A percentile compares a stretch with the other conserved stretches of the same genome.
These are phyloP conservation scores for Phytophthora europaea DNA, from an alignment of 352 stramenopile species.

Conservation along the genomic window DNA sequence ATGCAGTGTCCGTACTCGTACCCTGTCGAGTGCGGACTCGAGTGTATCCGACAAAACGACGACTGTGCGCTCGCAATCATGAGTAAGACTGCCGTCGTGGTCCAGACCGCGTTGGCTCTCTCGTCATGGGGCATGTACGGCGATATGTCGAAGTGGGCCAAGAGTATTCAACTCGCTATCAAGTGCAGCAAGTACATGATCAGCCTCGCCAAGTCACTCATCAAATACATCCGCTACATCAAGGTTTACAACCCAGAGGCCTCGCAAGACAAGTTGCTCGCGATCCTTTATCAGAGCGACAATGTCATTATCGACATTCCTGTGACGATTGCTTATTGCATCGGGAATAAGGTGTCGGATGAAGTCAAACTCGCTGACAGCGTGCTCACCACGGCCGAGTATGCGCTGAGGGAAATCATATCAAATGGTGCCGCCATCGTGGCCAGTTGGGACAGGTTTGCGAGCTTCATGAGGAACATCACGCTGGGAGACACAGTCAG, in stretches of 20 bases:
- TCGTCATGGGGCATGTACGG: constrained; percentile 39
- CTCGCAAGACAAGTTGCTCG: constrained; percentile 47
- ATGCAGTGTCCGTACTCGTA: constrained; percentile 54
- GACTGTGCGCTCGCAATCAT: constrained; percentile 45
- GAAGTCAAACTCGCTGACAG: constrained; percentile 40
- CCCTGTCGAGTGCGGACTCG: constrained; percentile 51
- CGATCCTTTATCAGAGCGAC: constrained; percentile 52
- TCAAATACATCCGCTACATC: constrained; percentile 45
- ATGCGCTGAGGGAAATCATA: constrained; percentile 46
- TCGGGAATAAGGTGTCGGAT: constrained; percentile 40
- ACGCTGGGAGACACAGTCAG: constrained; percentile 26
- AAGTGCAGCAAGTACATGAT: constrained; percentile 57
- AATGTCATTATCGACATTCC: constrained; percentile 60
- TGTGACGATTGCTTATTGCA: constrained; percentile 52
- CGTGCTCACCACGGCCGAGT: constrained; percentile 47
- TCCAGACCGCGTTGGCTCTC: constrained; percentile 32
- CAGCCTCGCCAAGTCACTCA: constrained; percentile 42
- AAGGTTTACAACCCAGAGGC: constrained; percentile 39
- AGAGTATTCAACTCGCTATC: constrained; percentile 34
- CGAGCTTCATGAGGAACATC: constrained; percentile 46
- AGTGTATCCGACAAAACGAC: constrained; percentile 54
- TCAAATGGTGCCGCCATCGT: constrained; percentile 41
- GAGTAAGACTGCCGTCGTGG: constrained; percentile 41
- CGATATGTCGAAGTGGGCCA: constrained; percentile 36
- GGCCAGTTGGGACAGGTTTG: constrained; percentile 39